phyloP scores from a whole-genome alignment of 352 stramenopile species.

The Phytopythium kandeliae region DNA sequence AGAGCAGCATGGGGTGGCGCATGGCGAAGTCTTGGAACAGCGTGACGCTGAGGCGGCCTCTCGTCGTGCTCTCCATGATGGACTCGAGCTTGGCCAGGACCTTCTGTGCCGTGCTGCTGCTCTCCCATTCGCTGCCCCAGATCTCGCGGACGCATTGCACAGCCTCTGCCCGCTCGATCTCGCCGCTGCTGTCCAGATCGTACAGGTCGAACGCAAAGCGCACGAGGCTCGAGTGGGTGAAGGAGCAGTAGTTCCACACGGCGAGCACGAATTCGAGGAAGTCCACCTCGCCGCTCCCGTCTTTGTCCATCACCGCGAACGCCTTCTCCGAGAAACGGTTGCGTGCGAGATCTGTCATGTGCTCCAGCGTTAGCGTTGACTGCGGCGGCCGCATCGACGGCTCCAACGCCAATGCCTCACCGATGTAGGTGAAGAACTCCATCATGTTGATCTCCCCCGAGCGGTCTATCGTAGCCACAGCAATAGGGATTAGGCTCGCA shows the following conservation, averaged over 20 bases:
- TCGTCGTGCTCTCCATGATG: conserved; percentile 30
- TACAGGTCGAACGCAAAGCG: conserved; percentile 74
- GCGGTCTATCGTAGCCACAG: conserved; percentile 25
- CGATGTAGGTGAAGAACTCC: conserved; percentile 70
- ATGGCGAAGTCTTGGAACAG: conserved; percentile 56
- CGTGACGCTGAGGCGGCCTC: conserved; percentile 25
- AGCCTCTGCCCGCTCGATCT: conserved; percentile 57
- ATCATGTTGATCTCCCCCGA: conserved; percentile 59
- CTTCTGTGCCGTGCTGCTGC: conserved; percentile 43
- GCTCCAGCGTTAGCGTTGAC: not conserved
- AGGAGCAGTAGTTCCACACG: conserved; percentile 82
- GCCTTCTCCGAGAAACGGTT: conserved; percentile 65
- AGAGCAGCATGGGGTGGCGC: conserved; percentile 58
- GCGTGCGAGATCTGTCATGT: conserved; percentile 34
- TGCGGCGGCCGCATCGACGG: not conserved
- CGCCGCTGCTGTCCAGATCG: conserved; percentile 56
- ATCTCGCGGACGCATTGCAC: conserved; percentile 45
- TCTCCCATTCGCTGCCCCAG: conserved; percentile 53
- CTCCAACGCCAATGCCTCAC: not conserved
- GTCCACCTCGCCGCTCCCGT: conserved; percentile 61
- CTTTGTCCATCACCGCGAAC: conserved; percentile 66
- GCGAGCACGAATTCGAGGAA: conserved; percentile 71
- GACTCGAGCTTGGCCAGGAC: conserved; percentile 47
- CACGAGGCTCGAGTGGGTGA: conserved; percentile 50
- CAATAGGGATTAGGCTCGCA: not conserved